phyloP scores from a whole-genome alignment of 495 filamentous ascomycete species.

The Aspergillus wentii region DNA sequence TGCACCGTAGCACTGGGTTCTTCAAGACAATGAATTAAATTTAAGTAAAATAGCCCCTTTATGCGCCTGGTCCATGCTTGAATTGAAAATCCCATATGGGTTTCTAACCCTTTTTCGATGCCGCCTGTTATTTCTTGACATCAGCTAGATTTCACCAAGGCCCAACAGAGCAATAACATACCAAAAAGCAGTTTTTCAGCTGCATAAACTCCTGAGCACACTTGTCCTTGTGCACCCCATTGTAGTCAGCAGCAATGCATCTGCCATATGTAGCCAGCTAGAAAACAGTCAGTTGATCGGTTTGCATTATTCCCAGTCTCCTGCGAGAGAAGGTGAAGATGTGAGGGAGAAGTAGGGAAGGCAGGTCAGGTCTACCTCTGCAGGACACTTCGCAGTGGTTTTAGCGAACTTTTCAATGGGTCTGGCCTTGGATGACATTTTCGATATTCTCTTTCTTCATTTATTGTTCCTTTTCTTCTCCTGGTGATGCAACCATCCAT shows the following conservation, averaged over 20 bases:
- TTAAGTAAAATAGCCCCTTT: not conserved
- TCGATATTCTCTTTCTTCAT: too few species aligned
- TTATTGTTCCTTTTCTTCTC: too few species aligned
- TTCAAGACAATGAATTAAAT: too few species aligned
- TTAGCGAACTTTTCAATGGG: constrained; percentile 88
- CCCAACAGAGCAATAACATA: constrained; percentile 34
- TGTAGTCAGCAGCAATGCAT: constrained; percentile 89
- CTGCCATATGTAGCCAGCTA: constrained; percentile 86
- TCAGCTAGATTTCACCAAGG: not conserved
- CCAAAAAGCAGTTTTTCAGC: constrained; percentile 84
- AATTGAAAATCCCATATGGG: constrained; percentile 2
- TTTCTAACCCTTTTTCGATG: constrained; percentile 33
- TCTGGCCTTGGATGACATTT: constrained; percentile 33
- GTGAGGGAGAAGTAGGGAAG: not conserved
- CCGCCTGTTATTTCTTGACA: too few species aligned
- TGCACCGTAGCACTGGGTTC: too few species aligned
- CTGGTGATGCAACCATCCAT: too few species aligned
- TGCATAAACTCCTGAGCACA: constrained; percentile 80
- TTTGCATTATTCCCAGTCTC: not conserved
- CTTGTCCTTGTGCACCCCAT: constrained; percentile 85
- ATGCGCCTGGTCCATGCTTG: not conserved
- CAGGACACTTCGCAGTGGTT: constrained; percentile 75
- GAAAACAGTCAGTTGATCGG: constrained; percentile 10
- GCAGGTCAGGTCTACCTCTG: constrained; percentile 53
- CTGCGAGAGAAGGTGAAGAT: too few species aligned